Evolutionary conservation across 1,284 basidiomycete genomes (phyloP).

Genomic region (Cryptococcus sp.): DNA sequence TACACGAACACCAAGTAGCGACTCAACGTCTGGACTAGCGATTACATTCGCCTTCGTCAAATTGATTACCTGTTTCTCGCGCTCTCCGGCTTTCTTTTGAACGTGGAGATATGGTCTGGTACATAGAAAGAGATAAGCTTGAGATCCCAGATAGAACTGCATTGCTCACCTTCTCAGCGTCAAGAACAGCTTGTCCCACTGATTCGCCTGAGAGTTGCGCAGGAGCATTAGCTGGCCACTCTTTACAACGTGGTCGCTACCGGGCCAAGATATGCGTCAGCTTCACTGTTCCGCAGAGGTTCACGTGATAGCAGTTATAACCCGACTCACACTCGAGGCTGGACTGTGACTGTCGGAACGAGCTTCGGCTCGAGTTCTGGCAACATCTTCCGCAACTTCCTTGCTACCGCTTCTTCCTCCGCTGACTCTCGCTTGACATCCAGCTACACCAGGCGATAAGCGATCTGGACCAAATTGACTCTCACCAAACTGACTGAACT

Average conservation of each 20-base stretch:
- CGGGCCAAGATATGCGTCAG: too few relatives aligned
- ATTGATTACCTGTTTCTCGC: slow-evolving; percentile 81
- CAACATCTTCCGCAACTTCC: slow-evolving; percentile 58
- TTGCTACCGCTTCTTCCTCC: slow-evolving; percentile 55
- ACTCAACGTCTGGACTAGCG: slow-evolving; percentile 81
- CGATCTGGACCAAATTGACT: neutral
- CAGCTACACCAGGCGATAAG: slow-evolving; percentile 16
- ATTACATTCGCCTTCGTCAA: slow-evolving; percentile 82
- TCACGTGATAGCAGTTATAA: neutral
- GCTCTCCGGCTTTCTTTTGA: slow-evolving; percentile 75
- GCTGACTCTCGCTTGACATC: slow-evolving; percentile 56
- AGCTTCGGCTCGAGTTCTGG: slow-evolving; percentile 48
- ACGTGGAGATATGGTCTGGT: slow-evolving; percentile 84
- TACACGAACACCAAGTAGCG: slow-evolving; percentile 72
- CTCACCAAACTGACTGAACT: slow-evolving; percentile 23
- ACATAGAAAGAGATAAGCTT: neutral
- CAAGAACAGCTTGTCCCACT: slow-evolving; percentile 83
- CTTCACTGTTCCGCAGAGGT: slow-evolving; percentile 1
- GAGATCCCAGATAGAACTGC: neutral
- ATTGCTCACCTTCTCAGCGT: slow-evolving; percentile 73
- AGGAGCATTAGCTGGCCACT: slow-evolving; percentile 78
- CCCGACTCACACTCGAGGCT: slow-evolving; percentile 65
- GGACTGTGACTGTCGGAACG: slow-evolving; percentile 58
- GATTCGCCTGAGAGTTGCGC: slow-evolving; percentile 71
- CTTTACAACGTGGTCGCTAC: slow-evolving; percentile 77